phyloP scores from a whole-genome alignment of 2,329 filamentous ascomycete genomes.

The Aspergillus brunneoviolaceus region DNA sequence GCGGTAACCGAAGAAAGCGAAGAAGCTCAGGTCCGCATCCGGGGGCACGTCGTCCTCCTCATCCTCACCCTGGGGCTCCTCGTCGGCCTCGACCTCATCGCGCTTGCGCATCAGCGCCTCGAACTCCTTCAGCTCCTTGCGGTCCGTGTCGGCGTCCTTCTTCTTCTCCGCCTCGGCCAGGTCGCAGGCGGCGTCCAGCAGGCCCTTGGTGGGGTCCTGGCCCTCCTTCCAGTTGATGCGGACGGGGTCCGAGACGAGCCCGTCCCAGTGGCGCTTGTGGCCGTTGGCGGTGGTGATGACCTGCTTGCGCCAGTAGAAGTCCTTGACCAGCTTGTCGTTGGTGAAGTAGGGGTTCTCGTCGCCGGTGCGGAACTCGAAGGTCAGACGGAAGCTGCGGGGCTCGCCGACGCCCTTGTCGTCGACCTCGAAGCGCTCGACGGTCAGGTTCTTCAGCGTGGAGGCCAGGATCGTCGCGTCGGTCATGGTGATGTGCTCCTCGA shows the following conservation, averaged over 20 bases:
- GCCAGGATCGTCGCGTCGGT: slow-evolving; percentile 70
- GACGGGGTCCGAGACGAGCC: slow-evolving; percentile 85
- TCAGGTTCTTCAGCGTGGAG: slow-evolving; percentile 64
- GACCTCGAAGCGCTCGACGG: slow-evolving; percentile 79
- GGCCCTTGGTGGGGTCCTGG: slow-evolving; percentile 78
- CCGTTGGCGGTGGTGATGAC: slow-evolving; percentile 44
- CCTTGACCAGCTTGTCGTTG: slow-evolving; percentile 79
- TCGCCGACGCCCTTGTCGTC: slow-evolving; percentile 61
- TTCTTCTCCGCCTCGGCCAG: slow-evolving; percentile 65
- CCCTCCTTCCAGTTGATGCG: slow-evolving; percentile 83
- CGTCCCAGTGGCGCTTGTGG: slow-evolving; percentile 62
- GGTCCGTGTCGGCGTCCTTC: slow-evolving; percentile 39
- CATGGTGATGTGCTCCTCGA: slow-evolving; percentile 85
- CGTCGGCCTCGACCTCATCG: slow-evolving; percentile 36
- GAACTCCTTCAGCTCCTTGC: slow-evolving; percentile 53
- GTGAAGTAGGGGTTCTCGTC: slow-evolving; percentile 77
- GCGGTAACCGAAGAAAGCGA: slow-evolving; percentile 82
- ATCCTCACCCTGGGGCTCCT: slow-evolving; percentile 29
- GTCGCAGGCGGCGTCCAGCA: slow-evolving; percentile 71
- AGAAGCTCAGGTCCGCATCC: slow-evolving; percentile 68
- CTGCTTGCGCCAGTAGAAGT: slow-evolving; percentile 77
- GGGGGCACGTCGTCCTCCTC: slow-evolving; percentile 56
- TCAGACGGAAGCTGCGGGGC: slow-evolving; percentile 75
- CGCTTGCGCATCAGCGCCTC: slow-evolving; percentile 56
- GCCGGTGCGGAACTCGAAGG: slow-evolving; percentile 66